Conservation (phyloP, 208 protist species). For the Leishmania tropica region DNA sequence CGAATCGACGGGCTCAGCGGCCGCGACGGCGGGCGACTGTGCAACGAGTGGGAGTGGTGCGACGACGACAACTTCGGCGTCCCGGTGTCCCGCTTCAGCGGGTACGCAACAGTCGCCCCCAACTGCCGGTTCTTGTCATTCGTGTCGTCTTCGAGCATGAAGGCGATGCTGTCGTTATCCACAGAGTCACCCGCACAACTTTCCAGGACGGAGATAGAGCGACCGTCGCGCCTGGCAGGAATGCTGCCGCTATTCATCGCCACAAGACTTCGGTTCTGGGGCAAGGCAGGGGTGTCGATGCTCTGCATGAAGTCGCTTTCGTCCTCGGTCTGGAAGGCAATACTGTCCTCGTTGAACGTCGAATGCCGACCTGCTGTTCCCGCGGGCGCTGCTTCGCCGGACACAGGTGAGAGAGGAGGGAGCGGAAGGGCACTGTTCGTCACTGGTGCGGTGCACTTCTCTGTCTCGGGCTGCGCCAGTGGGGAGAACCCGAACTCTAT, state of each 20-base stretch:
- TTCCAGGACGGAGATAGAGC: neutral
- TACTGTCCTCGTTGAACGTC: slow-evolving; percentile 25
- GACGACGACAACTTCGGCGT: neutral
- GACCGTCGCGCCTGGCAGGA: neutral
- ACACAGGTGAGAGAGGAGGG: neutral
- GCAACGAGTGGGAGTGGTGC: slow-evolving; percentile 12
- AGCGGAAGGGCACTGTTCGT: neutral
- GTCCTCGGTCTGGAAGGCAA: slow-evolving; percentile 33
- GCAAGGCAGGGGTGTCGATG: neutral
- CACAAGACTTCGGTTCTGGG: neutral
- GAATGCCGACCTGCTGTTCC: neutral
- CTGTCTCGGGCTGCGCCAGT: neutral
- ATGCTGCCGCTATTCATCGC: neutral
- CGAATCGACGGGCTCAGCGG: slow-evolving; percentile 21
- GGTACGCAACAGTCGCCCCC: neutral
- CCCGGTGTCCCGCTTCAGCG: neutral
- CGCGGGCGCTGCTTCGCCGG: neutral
- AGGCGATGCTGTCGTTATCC: slow-evolving; percentile 54
- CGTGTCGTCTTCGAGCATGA: slow-evolving; percentile 39
- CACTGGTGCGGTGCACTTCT: neutral
- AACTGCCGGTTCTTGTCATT: neutral
- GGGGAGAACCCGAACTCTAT: neutral
- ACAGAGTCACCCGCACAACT: slow-evolving; percentile 9
- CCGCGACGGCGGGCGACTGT: slow-evolving; percentile 2
- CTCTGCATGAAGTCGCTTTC: neutral